Evolutionary conservation across 2,329 filamentous ascomycete species (phyloP), one percentile per base, ranked within the genome.

Genomic region (Trichophyton simii): DNA sequence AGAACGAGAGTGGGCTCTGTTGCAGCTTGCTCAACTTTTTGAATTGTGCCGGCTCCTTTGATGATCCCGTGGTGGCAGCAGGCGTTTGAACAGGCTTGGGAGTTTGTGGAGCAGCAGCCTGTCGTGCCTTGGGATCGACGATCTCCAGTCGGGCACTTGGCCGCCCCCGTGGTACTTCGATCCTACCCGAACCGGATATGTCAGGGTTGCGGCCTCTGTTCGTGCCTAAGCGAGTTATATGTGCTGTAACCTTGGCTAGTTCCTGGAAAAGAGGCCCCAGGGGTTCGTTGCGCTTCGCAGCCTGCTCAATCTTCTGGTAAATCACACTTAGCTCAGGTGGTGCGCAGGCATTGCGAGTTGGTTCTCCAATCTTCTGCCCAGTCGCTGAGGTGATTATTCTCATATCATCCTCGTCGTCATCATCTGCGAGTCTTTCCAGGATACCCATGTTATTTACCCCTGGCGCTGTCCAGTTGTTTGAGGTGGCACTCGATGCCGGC

Each of bases 241-340:
- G 46, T 57, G 58, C 63, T 25, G 60, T 64, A 18, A 55, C 64
- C 46, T 59, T 64, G 55, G 54, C 62, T 58, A 73, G 67, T 42
- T 71, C 71, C 55, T 68, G 63, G 25, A 73, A 66, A 5, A 72
- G 66, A 11, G 55, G 65, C 18, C 69, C 68, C 25, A 72, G 63
- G 11, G 68, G 63, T 25, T 71, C 67, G 15, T 68, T 68, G 9
- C 65, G 66, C 52, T 66, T 67, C 31, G 66, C 68, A 18, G 70
- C 69, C 50, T 67, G 65, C 61, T 72, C 70, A 15, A 72, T 72
- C 22, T 65, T 67, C 31, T 63, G 65, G 59, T 72, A 71, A 31
- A 73, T 44, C n/a, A 62, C 62, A 22, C 64, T 65, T 60, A 73
- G 63, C 11, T 70, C 67, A 5, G 66, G 65, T 22, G 65, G 52